These are phyloP conservation scores for Monosporascus sp. DNA, from an alignment of 2,329 filamentous ascomycete genomes.

Conservation along the genomic window DNA sequence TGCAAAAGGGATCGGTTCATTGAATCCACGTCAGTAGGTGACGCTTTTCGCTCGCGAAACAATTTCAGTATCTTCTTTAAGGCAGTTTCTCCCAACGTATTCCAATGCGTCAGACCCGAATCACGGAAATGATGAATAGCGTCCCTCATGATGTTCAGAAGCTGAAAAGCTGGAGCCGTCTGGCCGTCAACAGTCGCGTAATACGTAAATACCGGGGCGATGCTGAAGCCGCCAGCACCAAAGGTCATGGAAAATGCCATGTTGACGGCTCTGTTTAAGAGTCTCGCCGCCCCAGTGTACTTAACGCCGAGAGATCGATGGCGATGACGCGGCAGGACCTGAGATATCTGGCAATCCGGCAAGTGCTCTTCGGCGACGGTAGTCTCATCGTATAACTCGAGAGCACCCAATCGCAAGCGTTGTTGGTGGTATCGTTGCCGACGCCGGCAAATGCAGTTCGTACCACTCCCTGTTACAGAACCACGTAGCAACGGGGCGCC, in stretches of 20 bases:
- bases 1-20: neutral
- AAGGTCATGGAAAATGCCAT: neutral
- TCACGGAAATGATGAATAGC: too few species aligned
- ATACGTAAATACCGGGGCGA: neutral
- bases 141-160: neutral
- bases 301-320: neutral
- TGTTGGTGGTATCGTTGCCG: neutral
- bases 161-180: neutral
- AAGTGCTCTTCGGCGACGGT: neutral
- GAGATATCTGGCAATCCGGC: neutral
- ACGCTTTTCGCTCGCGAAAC: neutral
- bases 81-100: neutral
- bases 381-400: neutral
- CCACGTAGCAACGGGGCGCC: accelerated
- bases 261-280: neutral
- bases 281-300: neutral
- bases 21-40: neutral
- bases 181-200: neutral
- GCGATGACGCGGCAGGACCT: neutral
- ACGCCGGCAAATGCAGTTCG: neutral
- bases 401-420: neutral
- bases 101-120: neutral
- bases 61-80: neutral
- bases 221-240: neutral
- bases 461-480: neutral